Conservation (phyloP, 1,284 basidiomycete species). For the Trichosporon asahii region DNA sequence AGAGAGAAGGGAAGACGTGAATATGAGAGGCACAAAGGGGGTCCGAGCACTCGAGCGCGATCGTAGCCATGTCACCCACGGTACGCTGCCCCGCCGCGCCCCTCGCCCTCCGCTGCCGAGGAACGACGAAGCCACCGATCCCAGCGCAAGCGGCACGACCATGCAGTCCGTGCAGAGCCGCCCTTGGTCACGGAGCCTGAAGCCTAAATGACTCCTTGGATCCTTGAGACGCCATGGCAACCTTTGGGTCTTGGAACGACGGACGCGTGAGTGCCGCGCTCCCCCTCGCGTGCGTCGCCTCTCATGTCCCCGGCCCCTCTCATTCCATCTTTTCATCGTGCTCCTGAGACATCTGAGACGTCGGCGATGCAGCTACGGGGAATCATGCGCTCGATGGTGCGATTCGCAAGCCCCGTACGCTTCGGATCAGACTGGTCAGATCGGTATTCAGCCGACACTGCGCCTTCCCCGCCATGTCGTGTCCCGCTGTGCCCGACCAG, state of each 20-base stretch:
- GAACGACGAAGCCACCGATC: neutral
- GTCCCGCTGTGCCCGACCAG: neutral
- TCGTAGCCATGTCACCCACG: neutral
- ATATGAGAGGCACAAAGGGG: neutral
- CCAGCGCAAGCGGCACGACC: neutral
- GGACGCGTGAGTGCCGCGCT: neutral
- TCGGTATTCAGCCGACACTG: neutral
- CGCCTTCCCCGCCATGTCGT: neutral
- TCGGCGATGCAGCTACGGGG: neutral
- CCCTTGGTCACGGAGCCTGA: constrained; percentile 1
- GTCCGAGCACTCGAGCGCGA: neutral
- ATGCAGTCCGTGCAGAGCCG: neutral
- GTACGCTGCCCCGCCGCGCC: neutral
- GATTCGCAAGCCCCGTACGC: neutral
- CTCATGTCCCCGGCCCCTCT: neutral
- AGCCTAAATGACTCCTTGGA: neutral
- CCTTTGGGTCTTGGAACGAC: neutral
- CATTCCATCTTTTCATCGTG: neutral
- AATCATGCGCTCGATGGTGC: neutral
- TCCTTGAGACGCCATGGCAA: neutral
- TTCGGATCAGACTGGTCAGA: neutral
- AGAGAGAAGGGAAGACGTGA: neutral
- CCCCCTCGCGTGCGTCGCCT: neutral
- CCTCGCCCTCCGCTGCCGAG: neutral
- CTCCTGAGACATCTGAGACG: neutral